Evolutionary conservation across 1,284 basidiomycete genomes (phyloP).

Genomic region (Sporisorium iseilematis-ciliati): DNA sequence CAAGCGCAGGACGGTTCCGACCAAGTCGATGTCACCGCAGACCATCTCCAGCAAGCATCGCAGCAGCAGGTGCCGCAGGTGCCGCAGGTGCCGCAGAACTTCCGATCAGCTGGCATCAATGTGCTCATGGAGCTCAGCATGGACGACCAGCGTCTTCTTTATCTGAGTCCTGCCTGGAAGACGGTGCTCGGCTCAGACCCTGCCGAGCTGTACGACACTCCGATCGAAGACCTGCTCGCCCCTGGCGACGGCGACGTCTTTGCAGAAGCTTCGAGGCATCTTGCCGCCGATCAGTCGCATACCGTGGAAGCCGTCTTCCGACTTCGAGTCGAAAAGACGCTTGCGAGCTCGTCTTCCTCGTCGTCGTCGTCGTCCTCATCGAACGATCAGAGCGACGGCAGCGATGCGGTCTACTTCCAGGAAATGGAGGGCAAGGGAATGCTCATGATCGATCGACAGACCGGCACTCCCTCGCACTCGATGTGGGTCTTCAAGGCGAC

Average conservation of each 20-base stretch:
- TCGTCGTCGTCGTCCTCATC: constrained; percentile 22
- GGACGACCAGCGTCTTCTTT: constrained; percentile 86
- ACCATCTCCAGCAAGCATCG: constrained; percentile 9
- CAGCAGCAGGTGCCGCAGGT: too few relatives aligned
- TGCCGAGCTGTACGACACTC: constrained; percentile 81
- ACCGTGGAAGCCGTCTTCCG: constrained; percentile 93
- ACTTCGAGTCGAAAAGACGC: constrained; percentile 75
- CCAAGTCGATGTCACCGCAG: constrained; percentile 4
- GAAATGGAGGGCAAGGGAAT: constrained; percentile 98
- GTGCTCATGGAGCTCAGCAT: constrained; percentile 90
- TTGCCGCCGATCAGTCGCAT: constrained; percentile 91
- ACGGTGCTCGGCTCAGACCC: constrained; percentile 88
- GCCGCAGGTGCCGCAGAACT: constrained; percentile 24
- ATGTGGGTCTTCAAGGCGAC: constrained; percentile 99
- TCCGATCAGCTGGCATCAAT: constrained; percentile 51
- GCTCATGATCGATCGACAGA: constrained; percentile 93
- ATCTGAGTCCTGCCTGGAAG: constrained; percentile 94
- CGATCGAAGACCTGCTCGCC: constrained; percentile 85
- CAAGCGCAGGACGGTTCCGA: constrained; percentile 78
- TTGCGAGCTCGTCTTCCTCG: constrained; percentile 74
- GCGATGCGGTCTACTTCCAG: constrained; percentile 76
- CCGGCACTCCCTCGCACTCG: constrained; percentile 88
- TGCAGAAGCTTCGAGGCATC: constrained; percentile 84
- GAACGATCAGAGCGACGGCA: constrained; percentile 67
- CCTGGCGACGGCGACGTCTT: constrained; percentile 88